Evolutionary conservation across 352 stramenopile species (phyloP).

Genomic region (Phytophthora gonapodyides): DNA sequence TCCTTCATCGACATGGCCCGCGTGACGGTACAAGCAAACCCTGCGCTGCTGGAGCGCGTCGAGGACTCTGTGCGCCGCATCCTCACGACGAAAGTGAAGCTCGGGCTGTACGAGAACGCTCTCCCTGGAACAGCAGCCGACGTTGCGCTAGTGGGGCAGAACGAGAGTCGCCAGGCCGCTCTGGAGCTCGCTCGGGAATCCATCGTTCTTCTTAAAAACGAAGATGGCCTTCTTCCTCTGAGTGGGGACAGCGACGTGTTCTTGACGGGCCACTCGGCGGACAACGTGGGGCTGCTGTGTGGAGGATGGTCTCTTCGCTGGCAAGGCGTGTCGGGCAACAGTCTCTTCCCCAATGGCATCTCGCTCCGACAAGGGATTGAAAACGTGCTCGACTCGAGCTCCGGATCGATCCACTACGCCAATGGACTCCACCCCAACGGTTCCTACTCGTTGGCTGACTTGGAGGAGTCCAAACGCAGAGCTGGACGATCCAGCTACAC

Average conservation of each 20-base stretch:
- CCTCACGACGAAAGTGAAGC: slow-evolving; percentile 70
- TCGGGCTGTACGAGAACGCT: slow-evolving; percentile 72
- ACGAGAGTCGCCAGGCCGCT: slow-evolving; percentile 55
- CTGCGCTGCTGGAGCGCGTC: slow-evolving; percentile 47
- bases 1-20: slow-evolving; percentile 61
- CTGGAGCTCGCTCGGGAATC: slow-evolving; percentile 79
- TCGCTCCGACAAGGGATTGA: slow-evolving; percentile 63
- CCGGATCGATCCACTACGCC: slow-evolving; percentile 42
- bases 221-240: slow-evolving; percentile 58
- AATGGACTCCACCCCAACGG: slow-evolving; percentile 65
- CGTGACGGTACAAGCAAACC: slow-evolving; percentile 40
- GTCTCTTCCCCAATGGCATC: slow-evolving; percentile 63
- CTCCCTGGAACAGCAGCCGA: slow-evolving; percentile 51
- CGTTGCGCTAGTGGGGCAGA: slow-evolving; percentile 52
- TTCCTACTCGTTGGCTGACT: slow-evolving; percentile 50
- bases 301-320: slow-evolving; percentile 88
- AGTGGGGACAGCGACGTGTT: slow-evolving; percentile 44
- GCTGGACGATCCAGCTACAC: slow-evolving; percentile 45
- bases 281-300: slow-evolving; percentile 75
- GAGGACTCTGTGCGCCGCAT: slow-evolving; percentile 65
- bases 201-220: slow-evolving; percentile 88
- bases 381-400: slow-evolving; percentile 30
- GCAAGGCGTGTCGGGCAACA: slow-evolving; percentile 80
- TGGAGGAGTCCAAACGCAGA: slow-evolving; percentile 38
- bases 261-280: slow-evolving; percentile 65